Conservation (phyloP, 2,329 filamentous ascomycete genomes). For the Cadophora gregata region DNA sequence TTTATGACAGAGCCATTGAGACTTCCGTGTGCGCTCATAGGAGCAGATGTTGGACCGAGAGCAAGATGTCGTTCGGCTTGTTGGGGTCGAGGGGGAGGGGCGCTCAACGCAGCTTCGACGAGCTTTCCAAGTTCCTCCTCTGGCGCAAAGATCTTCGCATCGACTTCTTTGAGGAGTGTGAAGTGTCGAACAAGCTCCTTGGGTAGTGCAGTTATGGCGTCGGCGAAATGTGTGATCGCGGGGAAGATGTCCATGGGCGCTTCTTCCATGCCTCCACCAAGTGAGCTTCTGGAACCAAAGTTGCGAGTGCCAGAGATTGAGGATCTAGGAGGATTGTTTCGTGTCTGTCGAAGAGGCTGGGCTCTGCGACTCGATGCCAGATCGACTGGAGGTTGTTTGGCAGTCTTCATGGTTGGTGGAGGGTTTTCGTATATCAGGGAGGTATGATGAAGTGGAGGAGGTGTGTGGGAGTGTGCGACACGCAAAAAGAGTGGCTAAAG, state of each 20-base stretch:
- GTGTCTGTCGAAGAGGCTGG: constrained; percentile 69
- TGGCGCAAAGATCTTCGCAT: constrained; percentile 91
- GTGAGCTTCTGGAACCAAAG: constrained; percentile 50
- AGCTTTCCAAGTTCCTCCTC: constrained; percentile 82
- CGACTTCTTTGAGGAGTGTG: constrained; percentile 94
- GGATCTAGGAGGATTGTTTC: constrained; percentile 66
- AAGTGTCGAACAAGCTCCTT: constrained; percentile 96
- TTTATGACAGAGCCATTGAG: constrained; percentile 43
- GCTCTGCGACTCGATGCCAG: constrained; percentile 59
- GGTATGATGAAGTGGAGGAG: constrained; percentile 14
- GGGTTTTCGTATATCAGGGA: constrained; percentile 24
- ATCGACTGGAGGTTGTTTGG: constrained; percentile 41
- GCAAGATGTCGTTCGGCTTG: constrained; percentile 43
- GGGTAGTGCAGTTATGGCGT: constrained; percentile 88
- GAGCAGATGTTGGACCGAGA: constrained; percentile 37
- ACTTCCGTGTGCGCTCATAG: constrained; percentile 40
- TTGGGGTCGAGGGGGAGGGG: constrained; percentile 52
- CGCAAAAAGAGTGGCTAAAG: constrained; percentile 15
- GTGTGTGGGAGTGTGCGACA: constrained; percentile 20
- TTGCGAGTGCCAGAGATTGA: constrained; percentile 55
- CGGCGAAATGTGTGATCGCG: constrained; percentile 78
- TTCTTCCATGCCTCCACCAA: constrained; percentile 50
- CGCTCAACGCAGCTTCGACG: constrained; percentile 67
- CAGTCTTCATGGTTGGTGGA: constrained; percentile 44
- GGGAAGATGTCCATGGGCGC: constrained; percentile 72